phyloP scores from a whole-genome alignment of 208 protist species.

The Tritrichomonas musculus region DNA sequence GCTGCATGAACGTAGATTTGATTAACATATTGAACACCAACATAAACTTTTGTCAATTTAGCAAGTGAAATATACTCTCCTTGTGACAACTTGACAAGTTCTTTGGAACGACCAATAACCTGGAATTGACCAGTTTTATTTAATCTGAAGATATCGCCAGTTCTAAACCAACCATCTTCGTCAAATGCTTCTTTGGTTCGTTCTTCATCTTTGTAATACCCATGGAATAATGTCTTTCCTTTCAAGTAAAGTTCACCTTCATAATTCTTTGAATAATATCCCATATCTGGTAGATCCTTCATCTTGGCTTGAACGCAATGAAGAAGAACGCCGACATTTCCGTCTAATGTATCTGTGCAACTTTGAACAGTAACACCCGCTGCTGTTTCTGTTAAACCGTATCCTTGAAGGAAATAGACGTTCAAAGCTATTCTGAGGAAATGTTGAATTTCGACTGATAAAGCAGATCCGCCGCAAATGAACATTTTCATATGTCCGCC shows the following conservation, averaged over 20 bases:
- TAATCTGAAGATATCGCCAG: neutral
- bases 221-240: neutral
- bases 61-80: too few species aligned
- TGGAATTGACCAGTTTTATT: neutral
- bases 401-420: slow-evolving; percentile 30
- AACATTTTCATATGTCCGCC: neutral
- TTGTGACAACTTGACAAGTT: neutral
- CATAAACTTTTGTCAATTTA: neutral
- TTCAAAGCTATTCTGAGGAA: slow-evolving; percentile 37
- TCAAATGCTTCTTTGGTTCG: neutral
- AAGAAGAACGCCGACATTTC: neutral
- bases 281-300: neutral
- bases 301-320: neutral
- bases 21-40: neutral
- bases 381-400: slow-evolving; percentile 39
- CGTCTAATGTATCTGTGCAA: neutral
- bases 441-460: neutral
- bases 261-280: neutral
- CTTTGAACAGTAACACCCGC: neutral
- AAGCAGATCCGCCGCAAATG: slow-evolving; percentile 4
- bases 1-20: neutral
- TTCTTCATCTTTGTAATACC: neutral
- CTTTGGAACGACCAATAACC: neutral
- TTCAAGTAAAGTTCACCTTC: neutral
- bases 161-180: too few species aligned